These are phyloP conservation scores for Pseudomonodictys pantanalensis DNA, from an alignment of 495 filamentous ascomycete genomes.

Conservation along the genomic window DNA sequence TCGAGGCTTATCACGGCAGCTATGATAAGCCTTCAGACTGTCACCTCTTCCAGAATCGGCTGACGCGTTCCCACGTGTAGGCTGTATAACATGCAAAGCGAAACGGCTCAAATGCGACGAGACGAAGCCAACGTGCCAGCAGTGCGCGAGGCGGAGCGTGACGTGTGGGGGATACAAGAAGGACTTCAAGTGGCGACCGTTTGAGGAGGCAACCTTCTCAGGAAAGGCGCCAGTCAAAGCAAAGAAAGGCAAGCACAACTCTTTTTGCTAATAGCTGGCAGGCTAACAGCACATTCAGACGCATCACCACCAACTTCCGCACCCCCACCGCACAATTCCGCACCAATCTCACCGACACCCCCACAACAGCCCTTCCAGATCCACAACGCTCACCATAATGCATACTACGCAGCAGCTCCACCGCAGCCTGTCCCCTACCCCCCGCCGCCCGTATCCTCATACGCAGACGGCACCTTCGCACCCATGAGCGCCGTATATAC, in stretches of 20 bases:
- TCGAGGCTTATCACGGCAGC: constrained; percentile 9
- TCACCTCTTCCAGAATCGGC: no score
- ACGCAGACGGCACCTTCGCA: constrained; percentile 5
- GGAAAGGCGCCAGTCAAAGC: constrained; percentile 48
- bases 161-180: constrained; percentile 75
- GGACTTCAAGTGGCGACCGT: constrained; percentile 78
- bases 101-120: constrained; percentile 81
- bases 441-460: constrained; percentile 8
- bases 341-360: not conserved
- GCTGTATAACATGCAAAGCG: constrained; percentile 75
- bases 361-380: not conserved
- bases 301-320: constrained; percentile 18
- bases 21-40: no score
- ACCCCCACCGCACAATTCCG: constrained; percentile 1
- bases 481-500: no score
- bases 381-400: constrained; percentile 6
- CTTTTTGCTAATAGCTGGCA: not conserved
- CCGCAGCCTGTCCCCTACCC: not conserved
- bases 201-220: constrained; percentile 64
- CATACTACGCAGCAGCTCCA: constrained; percentile 6
- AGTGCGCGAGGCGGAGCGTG: constrained; percentile 68
- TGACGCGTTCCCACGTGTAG: constrained; percentile 40
- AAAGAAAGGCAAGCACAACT: constrained; percentile 49
- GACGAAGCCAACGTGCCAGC: constrained; percentile 67
- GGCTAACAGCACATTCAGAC: constrained; percentile 4